phyloP scores from a whole-genome alignment of 345 rosid genomes.

The Sonneratia alba region DNA sequence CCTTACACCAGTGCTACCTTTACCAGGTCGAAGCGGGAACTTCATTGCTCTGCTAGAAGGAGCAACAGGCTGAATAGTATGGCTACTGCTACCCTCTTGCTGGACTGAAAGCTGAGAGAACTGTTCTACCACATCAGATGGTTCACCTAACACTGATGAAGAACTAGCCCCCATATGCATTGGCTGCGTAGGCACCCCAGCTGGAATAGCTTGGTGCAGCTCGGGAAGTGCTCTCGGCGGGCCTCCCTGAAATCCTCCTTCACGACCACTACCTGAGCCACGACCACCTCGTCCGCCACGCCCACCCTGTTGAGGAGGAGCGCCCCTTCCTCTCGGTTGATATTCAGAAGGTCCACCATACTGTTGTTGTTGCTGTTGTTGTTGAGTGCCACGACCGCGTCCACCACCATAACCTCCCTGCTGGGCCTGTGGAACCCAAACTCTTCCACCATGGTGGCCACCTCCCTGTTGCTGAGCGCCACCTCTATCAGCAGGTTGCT shows the following conservation, averaged over 20 bases:
- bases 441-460: conserved; percentile 50
- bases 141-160: conserved; percentile 37
- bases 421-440: conserved; percentile 44
- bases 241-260: conserved; percentile 43
- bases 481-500: conserved; percentile 18
- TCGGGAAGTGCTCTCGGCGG: conserved; percentile 72
- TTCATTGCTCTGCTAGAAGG: conserved; percentile 55
- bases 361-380: conserved; percentile 15
- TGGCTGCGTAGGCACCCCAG: conserved; percentile 48
- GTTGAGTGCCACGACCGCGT: conserved; percentile 43
- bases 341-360: conserved; percentile 46
- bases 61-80: conserved; percentile 52
- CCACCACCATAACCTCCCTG: conserved; percentile 58
- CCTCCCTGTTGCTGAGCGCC: neutral
- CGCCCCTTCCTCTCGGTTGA: conserved; percentile 81
- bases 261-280: conserved; percentile 32
- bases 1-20: conserved; percentile 29
- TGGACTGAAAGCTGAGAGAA: conserved; percentile 43
- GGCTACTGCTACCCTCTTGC: conserved; percentile 43
- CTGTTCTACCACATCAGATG: conserved; percentile 25
- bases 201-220: conserved; percentile 94
- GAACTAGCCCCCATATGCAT: conserved; percentile 47
- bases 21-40: conserved; percentile 42
- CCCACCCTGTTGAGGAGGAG: conserved; percentile 49
- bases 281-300: conserved; percentile 18